Evolutionary conservation across 352 stramenopile species (phyloP), one percentile per base, ranked within the genome.

Genomic region (Pythium aristosporum): DNA sequence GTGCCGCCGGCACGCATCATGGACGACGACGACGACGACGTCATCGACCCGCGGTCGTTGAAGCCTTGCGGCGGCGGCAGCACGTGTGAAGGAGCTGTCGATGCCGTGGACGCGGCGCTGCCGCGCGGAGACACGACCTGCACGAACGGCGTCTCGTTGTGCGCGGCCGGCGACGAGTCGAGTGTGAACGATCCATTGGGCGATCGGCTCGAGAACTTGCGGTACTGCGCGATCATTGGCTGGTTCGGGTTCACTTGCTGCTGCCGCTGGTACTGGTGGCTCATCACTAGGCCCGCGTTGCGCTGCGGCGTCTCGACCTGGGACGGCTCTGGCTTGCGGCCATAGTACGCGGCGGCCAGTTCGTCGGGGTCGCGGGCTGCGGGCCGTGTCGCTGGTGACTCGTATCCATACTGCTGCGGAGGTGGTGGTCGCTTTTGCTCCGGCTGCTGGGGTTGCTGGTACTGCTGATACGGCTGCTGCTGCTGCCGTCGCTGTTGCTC

Each of bases 81-180:
- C 36, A 55, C 23, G 13, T 59, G 39, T 28, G 63, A 41, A 16
- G 53, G 21, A 49, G 69, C 54, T 39, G 60, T 52, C 64, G 73
- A 60, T 43, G 59, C 50, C 58, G 68, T 74, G 0, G 65, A 74
- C 5, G 65, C 64, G 9, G 57, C 77, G 23, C 55, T 69, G 37
- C 52, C 44, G 37, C 63, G 63, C 10, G 74, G 74, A 28, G 74
- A 78, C 36, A 70, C 74, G 37, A 82, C 71, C 21, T 76, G 77
- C 47, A 80, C 68, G 56, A 85, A 82, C 0, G 77, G 68, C 9
- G 74, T 68, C 6, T 70, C 68, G 37, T 37, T 23, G 28, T 36
- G 23, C 5, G 28, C 18, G 25, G 25, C 25, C 25, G 25, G 25
- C 8, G 37, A 13, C 28, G 47, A 62, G 10, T 75, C 67, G 42